A percentile compares a stretch with the other conserved stretches of the same genome.
phyloP scores from a whole-genome alignment of 352 stramenopile genomes.

The Pythium myriotylum region DNA sequence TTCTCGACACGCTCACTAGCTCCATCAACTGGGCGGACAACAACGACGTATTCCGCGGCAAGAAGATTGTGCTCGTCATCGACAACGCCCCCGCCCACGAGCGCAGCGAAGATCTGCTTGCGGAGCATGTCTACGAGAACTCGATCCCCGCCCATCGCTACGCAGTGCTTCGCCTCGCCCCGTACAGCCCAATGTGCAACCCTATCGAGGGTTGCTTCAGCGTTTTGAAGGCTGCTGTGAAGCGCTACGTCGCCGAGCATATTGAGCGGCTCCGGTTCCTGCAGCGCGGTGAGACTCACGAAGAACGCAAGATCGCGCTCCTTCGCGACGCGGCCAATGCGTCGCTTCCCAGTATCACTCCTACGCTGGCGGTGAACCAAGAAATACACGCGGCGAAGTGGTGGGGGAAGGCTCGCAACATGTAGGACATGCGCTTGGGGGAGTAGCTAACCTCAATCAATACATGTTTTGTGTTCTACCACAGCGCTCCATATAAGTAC shows the following conservation, averaged over 20 bases:
- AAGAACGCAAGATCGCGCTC: background rate
- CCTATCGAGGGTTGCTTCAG: constrained; percentile 1
- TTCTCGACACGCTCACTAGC: background rate
- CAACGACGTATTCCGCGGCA: background rate
- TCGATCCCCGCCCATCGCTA: background rate
- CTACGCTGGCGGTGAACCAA: background rate
- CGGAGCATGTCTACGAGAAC: background rate
- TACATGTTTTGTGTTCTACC: background rate
- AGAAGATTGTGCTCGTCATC: constrained; percentile 2
- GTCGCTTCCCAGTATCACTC: background rate
- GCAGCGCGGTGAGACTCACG: background rate
- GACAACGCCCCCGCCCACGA: constrained; percentile 10
- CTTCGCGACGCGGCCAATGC: background rate
- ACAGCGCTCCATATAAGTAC: background rate
- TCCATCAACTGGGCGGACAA: constrained; percentile 1
- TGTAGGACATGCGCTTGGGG: constrained; percentile 9
- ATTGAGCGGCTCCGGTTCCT: background rate
- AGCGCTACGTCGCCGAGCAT: background rate
- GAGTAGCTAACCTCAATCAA: background rate
- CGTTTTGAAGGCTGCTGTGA: background rate
- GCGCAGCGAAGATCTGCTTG: background rate
- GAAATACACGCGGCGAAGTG: constrained; percentile 6
- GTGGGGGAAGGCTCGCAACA: background rate
- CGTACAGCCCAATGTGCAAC: constrained; percentile 10
- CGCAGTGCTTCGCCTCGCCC: background rate